Conservation (phyloP, 2,329 filamentous ascomycete genomes). For the Stachybotrys chartarum region DNA sequence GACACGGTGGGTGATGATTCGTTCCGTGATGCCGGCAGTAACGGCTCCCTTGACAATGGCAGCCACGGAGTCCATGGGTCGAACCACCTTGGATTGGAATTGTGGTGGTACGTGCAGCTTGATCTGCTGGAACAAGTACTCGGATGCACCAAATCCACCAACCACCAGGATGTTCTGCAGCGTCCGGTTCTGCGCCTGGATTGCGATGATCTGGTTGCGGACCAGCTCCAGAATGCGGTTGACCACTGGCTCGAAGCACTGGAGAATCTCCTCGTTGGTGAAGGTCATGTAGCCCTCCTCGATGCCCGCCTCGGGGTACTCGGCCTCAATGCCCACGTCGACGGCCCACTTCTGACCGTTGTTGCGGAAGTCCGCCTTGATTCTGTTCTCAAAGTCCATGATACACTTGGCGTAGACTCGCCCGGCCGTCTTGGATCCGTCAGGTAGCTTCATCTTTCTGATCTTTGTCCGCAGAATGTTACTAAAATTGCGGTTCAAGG, state of each 20-base stretch:
- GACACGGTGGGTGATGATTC: constrained; percentile 93
- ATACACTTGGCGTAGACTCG: constrained; percentile 99
- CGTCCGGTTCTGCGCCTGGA: constrained; percentile 90
- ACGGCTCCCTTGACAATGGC: constrained; percentile 98
- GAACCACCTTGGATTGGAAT: constrained; percentile 96
- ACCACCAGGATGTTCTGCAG: constrained; percentile 96
- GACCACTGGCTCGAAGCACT: constrained; percentile 97
- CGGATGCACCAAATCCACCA: constrained; percentile 94
- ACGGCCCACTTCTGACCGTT: constrained; percentile 99
- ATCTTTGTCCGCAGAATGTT: constrained; percentile 98
- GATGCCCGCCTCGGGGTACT: constrained; percentile 95
- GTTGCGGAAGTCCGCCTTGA: constrained; percentile 99
- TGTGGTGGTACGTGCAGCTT: constrained; percentile 96
- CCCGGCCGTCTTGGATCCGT: constrained; percentile 94
- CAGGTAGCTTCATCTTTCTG: constrained; percentile 96
- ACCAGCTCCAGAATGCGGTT: constrained; percentile 95
- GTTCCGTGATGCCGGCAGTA: constrained; percentile 94
- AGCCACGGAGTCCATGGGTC: constrained; percentile 97
- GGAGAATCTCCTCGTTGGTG: constrained; percentile 96
- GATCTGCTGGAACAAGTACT: constrained; percentile 99
- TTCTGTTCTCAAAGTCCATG: constrained; percentile 99
- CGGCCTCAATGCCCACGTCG: constrained; percentile 95
- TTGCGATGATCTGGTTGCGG: constrained; percentile 96
- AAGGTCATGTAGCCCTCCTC: constrained; percentile 99
- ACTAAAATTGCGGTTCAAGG: constrained; percentile 95